phyloP scores from a whole-genome alignment of 768 basidiomycete species.

The Rhodotorula graminis region DNA sequence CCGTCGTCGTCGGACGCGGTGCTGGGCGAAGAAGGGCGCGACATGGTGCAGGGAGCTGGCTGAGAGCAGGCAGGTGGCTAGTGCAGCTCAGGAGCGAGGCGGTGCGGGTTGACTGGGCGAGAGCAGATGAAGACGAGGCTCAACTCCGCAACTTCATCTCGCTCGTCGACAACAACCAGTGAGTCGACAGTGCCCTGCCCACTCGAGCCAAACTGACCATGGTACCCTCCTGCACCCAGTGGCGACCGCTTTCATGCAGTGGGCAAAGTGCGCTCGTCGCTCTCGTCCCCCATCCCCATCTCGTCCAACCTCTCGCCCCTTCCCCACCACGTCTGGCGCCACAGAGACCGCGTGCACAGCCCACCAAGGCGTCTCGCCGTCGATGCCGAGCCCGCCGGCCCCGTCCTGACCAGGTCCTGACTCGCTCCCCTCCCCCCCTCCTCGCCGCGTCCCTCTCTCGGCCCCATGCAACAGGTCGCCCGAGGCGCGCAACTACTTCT shows the following conservation, averaged over 20 bases:
- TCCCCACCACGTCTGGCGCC: no score
- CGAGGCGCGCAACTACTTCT: constrained; percentile 86
- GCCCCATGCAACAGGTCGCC: constrained; percentile 49
- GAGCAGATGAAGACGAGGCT: neutral
- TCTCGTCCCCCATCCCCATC: neutral
- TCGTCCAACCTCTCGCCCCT: neutral
- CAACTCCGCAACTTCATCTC: neutral
- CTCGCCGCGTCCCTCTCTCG: neutral
- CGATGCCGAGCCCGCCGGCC: no score
- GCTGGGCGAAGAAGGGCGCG: neutral
- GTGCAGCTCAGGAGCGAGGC: neutral
- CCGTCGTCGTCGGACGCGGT: constrained; percentile 26
- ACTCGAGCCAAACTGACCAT: neutral
- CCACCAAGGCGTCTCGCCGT: no score
- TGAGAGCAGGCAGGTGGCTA: neutral
- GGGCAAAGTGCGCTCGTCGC: constrained; percentile 59
- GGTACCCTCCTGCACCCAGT: constrained; percentile 43
- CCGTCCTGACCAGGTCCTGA: no score
- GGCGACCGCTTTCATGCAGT: constrained; percentile 79
- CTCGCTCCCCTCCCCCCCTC: no score
- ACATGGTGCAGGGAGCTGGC: neutral
- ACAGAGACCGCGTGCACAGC: no score
- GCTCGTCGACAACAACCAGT: no score
- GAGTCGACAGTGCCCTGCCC: fast-evolving
- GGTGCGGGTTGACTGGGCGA: neutral